Evolutionary conservation across 176 grass and related monocot species (phyloP).

Genomic region (Musa schizocarpa): DNA sequence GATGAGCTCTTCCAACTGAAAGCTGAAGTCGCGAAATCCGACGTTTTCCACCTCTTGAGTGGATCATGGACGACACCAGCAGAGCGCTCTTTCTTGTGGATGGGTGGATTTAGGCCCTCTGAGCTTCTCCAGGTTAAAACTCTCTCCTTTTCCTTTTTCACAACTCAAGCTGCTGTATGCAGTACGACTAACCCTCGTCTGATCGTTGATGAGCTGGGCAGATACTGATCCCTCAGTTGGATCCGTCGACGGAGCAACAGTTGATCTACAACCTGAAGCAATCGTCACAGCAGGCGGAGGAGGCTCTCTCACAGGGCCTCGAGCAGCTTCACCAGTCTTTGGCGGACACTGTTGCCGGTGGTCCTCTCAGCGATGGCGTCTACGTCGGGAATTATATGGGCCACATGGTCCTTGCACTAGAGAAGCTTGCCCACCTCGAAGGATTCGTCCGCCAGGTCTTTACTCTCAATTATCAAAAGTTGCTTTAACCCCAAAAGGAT

Average conservation of each 20-base stretch:
- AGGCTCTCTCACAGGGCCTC: constrained; percentile 73
- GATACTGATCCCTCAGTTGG: constrained; percentile 77
- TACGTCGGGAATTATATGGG: constrained; percentile 55
- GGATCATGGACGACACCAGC: constrained; percentile 69
- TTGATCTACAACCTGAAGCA: constrained; percentile 68
- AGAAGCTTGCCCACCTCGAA: constrained; percentile 72
- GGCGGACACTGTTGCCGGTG: constrained; percentile 54
- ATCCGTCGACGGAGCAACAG: constrained; percentile 84
- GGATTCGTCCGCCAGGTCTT: constrained; percentile 61
- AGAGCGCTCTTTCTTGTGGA: constrained; percentile 95
- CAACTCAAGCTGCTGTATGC: no score
- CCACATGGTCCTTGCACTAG: constrained; percentile 61
- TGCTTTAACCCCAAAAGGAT: no score
- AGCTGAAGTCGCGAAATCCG: constrained; percentile 42
- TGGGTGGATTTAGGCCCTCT: constrained; percentile 93
- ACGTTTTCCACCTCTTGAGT: constrained; percentile 87
- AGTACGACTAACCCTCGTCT: no score
- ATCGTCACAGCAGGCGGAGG: constrained; percentile 91
- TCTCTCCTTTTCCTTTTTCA: no score
- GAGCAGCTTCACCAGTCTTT: constrained; percentile 67
- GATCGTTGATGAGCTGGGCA: constrained; percentile 6
- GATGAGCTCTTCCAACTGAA: constrained; percentile 91
- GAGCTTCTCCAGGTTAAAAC: constrained; percentile 71
- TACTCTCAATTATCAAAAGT: not conserved
- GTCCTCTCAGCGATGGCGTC: constrained; percentile 38